Base-by-base conservation (phyloP, 129 eudicot species). In the Lonicera japonica region DNA sequence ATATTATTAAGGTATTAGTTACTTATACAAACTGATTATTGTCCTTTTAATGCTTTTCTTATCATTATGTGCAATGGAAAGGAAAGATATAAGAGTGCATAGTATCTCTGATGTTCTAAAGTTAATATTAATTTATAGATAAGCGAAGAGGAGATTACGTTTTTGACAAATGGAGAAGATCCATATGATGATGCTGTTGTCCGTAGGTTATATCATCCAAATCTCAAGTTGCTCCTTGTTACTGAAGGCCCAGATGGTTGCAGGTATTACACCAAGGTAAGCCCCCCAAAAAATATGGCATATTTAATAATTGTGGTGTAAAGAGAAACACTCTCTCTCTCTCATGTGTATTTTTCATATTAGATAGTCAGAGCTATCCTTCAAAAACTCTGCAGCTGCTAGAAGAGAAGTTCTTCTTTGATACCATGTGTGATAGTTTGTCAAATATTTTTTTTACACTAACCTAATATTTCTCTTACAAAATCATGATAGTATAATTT, bases 221-320 rank as follows among this genome's bases (percentile, higher is more conserved):
- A 85, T 63, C 96, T 85, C 16, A 85, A 78, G 61, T 67, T 94
- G 79, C 84, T 94, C 68, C 96, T 94, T 56, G 99, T 94, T n/a
- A 94, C 99, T 38, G 96, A 94, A 77, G 99, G 99, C 34, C 80
- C 96, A 71, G 85, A 88, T 39, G 99, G 99, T 45, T 94, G 96
- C 81, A 78, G 99, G 66, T 94, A 94, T 64, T 94, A 88, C 78
- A 88, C 96, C 46, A 94, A 94, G 96, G 99, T 88, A 58, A 67
- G 65, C 43, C 38, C 66, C 38, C 21, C 48, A 22, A 50, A 43
- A 3, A 14, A 43, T 43, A 43, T 45, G 11, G 16, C 13, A 15
- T 34, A 8, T 25, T 10, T 21, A 14, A 25, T 11, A 8, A n/a
- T 0, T 24, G 2, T 40, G 55, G 19, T 66, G 21, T 58, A 15